Evolutionary conservation across 495 filamentous ascomycete genomes (phyloP), one percentile per base, ranked within the genome.

Genomic region (Aspergillus sclerotiicarbonarius): DNA sequence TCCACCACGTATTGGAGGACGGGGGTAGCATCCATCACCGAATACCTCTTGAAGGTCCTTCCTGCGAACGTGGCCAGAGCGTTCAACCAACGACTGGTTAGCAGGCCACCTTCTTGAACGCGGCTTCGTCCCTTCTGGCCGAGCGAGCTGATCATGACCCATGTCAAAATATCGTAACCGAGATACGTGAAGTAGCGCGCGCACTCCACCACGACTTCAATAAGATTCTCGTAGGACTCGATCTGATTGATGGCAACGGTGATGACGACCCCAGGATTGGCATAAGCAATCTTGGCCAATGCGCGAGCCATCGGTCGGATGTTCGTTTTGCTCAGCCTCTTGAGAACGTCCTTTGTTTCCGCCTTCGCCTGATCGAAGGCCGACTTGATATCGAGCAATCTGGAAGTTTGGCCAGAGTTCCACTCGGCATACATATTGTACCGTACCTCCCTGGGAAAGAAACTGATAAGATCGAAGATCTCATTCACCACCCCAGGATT

Each of bases 371-470:
- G 80, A 20, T 86, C 85, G 68, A 96, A 94, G 5, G 90, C 92
- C 25, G 82, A 77, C 58, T 85, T 86, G 65, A 98, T 88, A 50
- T 91, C 89, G 9, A 90, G 87, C 16, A 88, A 69, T 25, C 89
- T 84, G 10, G 89, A 92, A 1, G 82, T 90, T 43, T 83, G 80
- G 15, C 91, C 90, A 51, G 80, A 85, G 63, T 88, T 90, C 90
- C 93, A 97, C 67, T 96, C 92, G 1, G 91, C 84, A 66, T 99
- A 99, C 64, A 99, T 88, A 44, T 82, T 85, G 75, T 93, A 99
- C 56, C 95, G 83, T 3, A 83, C 82, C 2, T 82, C 73, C n/a
- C 85, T 84, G 4, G 92, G 84, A 64, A 90, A 97, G 60, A 81
- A 74, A 57, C 87, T 88, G 56, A 97, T 79, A 6, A 99, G 80